phyloP scores from a whole-genome alignment of 2,329 filamentous ascomycete species.

The Grosmannia huntii region DNA sequence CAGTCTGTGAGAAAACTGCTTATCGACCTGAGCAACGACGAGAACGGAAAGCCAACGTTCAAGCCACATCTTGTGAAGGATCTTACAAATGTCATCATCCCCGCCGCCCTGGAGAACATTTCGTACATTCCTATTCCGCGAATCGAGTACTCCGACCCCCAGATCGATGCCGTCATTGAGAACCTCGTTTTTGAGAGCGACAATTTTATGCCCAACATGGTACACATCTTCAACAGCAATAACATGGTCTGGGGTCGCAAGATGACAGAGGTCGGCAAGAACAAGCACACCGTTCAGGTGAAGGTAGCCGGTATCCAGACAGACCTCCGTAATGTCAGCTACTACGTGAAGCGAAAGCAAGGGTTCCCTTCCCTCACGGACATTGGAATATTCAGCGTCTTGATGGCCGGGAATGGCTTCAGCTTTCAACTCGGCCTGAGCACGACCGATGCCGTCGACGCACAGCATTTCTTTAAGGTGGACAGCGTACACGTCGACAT shows the following conservation, averaged over 20 bases:
- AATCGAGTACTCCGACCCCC: slow-evolving; percentile 79
- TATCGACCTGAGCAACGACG: slow-evolving; percentile 72
- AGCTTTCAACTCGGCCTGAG: slow-evolving; percentile 86
- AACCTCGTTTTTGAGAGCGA: slow-evolving; percentile 93
- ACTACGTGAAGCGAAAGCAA: slow-evolving; percentile 89
- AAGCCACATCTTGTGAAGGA: slow-evolving; percentile 92
- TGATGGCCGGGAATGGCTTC: slow-evolving; percentile 76
- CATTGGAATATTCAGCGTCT: slow-evolving; percentile 76
- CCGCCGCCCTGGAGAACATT: slow-evolving; percentile 67
- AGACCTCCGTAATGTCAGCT: slow-evolving; percentile 82
- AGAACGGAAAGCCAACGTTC: slow-evolving; percentile 72
- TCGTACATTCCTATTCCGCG: slow-evolving; percentile 88
- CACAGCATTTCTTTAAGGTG: slow-evolving; percentile 84
- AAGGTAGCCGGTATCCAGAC: slow-evolving; percentile 84
- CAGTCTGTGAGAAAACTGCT: slow-evolving; percentile 72
- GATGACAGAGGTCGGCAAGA: slow-evolving; percentile 72
- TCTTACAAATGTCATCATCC: slow-evolving; percentile 73
- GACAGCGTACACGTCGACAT: slow-evolving; percentile 78
- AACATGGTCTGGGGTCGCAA: slow-evolving; percentile 93
- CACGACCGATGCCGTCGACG: slow-evolving; percentile 62
- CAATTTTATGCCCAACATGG: slow-evolving; percentile 86
- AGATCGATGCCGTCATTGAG: slow-evolving; percentile 81
- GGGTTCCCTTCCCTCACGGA: slow-evolving; percentile 85
- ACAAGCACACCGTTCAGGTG: slow-evolving; percentile 69
- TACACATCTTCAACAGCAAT: slow-evolving; percentile 84